Base-by-base conservation (phyloP, 345 rosid species). In the Cardamine chenopodiifolia region DNA sequence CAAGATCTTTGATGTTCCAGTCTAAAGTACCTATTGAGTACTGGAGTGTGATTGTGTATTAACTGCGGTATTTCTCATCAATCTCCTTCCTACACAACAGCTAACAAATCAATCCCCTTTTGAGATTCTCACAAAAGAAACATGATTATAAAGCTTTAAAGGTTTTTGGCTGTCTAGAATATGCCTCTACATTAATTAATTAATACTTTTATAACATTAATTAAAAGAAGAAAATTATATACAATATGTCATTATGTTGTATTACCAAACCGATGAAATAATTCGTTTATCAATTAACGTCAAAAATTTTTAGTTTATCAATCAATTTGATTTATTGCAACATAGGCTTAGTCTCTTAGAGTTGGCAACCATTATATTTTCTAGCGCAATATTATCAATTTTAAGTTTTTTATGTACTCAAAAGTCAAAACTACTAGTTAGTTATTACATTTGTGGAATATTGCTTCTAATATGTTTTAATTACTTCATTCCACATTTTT, bases 251-350 rank as follows among this genome's bases (percentile, higher is more conserved):
- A 11, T n/a, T n/a, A 9, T 32, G 47, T 20, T 60, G 31, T 60
- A 35, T 19, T 47, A 60, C 48, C 65, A 60, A 60, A 20, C 42
- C 28, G 2, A 49, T 3, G 15, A 45, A 31, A 45, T 28, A 11
- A 59, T 58, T 47, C n/a, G 35, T 34, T 71, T 17, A 71, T 34
- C 47, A 31, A 47, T 13, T 56, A 69, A 42, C 55, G 56, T 48
- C 59, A 48, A 37, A 45, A 13, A 8, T 25, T 0, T 3, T 42
- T 50, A 13, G 25, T 55, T 22, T 35, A 37, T 19, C 65, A 60
- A 60, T 47, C 34, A 15, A 44, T 62, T 60, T 44, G 9, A 29
- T 40, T 64, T 63, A 54, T 31, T 50, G 19, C 12, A 17, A 13
- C 3, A 50, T 49, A 61, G 50, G 20, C 68, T 60, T 53, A 56